A percentile compares a stretch with the other conserved stretches of the same genome.
Conservation (phyloP, 2,329 filamentous ascomycete genomes). For the Clonostachys rhizophaga region DNA sequence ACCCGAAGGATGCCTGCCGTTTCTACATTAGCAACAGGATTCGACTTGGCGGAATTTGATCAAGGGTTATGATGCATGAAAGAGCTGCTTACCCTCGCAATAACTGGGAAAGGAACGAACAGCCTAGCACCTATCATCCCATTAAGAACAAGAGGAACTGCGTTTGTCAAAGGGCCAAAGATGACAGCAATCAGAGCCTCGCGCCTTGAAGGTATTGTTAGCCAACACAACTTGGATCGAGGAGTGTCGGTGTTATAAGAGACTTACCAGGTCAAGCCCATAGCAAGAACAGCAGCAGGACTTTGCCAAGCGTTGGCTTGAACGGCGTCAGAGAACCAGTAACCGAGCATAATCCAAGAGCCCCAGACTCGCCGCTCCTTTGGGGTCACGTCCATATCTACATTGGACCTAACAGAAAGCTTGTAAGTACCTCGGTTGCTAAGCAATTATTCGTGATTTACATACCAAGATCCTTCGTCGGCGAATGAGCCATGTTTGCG, state of each 20-base stretch:
- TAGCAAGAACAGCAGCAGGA: slow-evolving; percentile 11
- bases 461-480: neutral
- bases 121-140: slow-evolving; percentile 25
- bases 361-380: slow-evolving; percentile 11
- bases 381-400: slow-evolving; percentile 4
- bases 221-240: neutral
- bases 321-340: slow-evolving; percentile 14
- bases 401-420: neutral
- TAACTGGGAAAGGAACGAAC: slow-evolving; percentile 22
- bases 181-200: slow-evolving; percentile 35
- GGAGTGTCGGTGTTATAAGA: too few relatives aligned
- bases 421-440: too few relatives aligned
- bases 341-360: slow-evolving; percentile 11
- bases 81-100: too few relatives aligned
- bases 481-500: neutral
- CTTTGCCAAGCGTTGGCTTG: slow-evolving; percentile 12
- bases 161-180: slow-evolving; percentile 30
- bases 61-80: too few relatives aligned
- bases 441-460: too few relatives aligned
- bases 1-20: slow-evolving; percentile 25
- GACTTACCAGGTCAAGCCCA: slow-evolving; percentile 12
- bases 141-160: slow-evolving; percentile 46
- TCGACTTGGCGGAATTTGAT: too few relatives aligned
- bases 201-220: slow-evolving; percentile 8
- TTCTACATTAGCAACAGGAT: slow-evolving; percentile 11